These are phyloP conservation scores for Boletus pseudopeckii DNA, from an alignment of 768 basidiomycete species.

Conservation along the genomic window DNA sequence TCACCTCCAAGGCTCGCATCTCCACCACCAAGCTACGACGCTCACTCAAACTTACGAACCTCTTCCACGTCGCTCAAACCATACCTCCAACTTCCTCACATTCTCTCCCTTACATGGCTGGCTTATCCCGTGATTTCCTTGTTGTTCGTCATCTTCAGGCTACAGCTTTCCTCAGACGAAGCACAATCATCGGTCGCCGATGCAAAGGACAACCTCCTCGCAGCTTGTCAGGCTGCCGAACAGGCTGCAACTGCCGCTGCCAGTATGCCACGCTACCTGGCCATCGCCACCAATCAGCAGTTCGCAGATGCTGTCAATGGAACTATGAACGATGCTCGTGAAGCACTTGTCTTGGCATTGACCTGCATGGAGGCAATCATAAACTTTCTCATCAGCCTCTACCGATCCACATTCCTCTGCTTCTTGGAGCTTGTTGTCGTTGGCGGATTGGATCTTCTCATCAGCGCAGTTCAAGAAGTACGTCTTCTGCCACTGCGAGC, in stretches of 20 bases:
- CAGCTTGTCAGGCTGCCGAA: slow-evolving; percentile 85
- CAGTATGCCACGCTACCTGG: slow-evolving; percentile 87
- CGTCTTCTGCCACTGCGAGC: slow-evolving; percentile 21
- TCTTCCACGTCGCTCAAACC: slow-evolving; percentile 54
- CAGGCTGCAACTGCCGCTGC: slow-evolving; percentile 76
- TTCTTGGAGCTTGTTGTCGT: slow-evolving; percentile 87
- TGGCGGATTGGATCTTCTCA: slow-evolving; percentile 75
- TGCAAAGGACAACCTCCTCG: slow-evolving; percentile 72
- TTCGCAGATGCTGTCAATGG: slow-evolving; percentile 77
- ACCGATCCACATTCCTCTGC: slow-evolving; percentile 91
- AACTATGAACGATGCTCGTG: slow-evolving; percentile 72
- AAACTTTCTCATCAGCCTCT: slow-evolving; percentile 89
- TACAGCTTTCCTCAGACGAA: slow-evolving; percentile 68
- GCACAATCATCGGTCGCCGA: slow-evolving; percentile 63
- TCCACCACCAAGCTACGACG: slow-evolving; percentile 58
- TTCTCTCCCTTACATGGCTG: slow-evolving; percentile 86
- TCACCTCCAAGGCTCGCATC: slow-evolving; percentile 28
- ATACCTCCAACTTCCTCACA: slow-evolving; percentile 78
- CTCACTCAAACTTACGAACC: slow-evolving; percentile 35
- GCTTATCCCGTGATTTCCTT: slow-evolving; percentile 90
- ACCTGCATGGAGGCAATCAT: slow-evolving; percentile 85
- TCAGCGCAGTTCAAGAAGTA: slow-evolving; percentile 82
- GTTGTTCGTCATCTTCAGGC: slow-evolving; percentile 80
- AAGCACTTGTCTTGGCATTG: slow-evolving; percentile 66
- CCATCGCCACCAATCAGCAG: slow-evolving; percentile 77